Evolutionary conservation across 2,329 filamentous ascomycete species (phyloP).

Genomic region (Catunica adiposa): DNA sequence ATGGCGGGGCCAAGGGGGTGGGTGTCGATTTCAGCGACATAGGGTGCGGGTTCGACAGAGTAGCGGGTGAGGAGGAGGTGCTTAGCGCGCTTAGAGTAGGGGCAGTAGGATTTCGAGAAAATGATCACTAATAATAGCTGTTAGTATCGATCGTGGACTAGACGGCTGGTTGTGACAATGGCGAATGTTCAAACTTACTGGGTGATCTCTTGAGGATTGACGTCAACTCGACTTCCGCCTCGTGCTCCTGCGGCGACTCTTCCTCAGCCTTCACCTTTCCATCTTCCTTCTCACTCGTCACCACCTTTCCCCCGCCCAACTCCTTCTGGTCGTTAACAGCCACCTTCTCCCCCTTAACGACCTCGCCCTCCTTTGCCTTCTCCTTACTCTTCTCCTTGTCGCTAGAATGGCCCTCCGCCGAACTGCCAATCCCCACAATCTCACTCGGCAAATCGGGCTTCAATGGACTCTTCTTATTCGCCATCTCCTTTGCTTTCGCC

Average conservation of each 20-base stretch:
- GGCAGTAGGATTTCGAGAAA: constrained; percentile 91
- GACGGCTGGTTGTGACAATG: constrained; percentile 2
- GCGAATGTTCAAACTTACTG: constrained; percentile 41
- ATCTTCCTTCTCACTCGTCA: constrained; percentile 6
- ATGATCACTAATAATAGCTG: constrained; percentile 52
- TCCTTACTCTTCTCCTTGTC: constrained; percentile 28
- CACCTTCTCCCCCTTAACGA: constrained; percentile 21
- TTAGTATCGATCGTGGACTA: constrained; percentile 9
- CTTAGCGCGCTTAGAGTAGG: constrained; percentile 73
- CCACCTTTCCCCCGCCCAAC: constrained; percentile 10
- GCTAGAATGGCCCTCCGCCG: constrained; percentile 37
- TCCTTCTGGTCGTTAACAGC: constrained; percentile 41
- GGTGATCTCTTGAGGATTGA: constrained; percentile 69
- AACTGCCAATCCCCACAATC: constrained; percentile 42
- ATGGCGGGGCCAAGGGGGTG: constrained; percentile 58
- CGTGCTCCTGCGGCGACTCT: constrained; percentile 42
- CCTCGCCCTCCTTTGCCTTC: constrained; percentile 23
- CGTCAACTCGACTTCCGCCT: constrained; percentile 56
- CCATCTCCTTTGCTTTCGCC: constrained; percentile 49
- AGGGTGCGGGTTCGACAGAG: constrained; percentile 62
- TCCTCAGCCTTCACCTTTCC: constrained; percentile 22
- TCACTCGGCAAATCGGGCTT: constrained; percentile 42
- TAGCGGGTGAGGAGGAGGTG: constrained; percentile 70
- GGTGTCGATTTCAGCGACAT: constrained; percentile 77
- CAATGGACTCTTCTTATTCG: constrained; percentile 47